A percentile compares a stretch with the other conserved stretches of the same genome.
phyloP scores from a whole-genome alignment of 2,329 filamentous ascomycete genomes.

The Neofusicoccum umdonicola region DNA sequence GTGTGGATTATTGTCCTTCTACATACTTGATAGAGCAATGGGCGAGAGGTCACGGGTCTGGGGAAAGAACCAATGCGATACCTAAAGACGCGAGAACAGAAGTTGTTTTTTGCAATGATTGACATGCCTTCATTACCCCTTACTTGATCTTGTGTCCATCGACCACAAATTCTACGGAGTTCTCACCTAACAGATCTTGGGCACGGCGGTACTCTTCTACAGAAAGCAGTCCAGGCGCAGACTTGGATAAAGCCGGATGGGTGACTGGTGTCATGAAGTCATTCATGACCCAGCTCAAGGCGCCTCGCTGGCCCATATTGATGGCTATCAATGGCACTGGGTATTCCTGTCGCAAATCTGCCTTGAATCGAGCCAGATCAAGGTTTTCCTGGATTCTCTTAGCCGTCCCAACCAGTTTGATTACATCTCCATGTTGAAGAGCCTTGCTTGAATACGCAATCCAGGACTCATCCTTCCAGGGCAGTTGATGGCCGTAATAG shows the following conservation, averaged over 20 bases:
- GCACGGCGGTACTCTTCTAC: conserved; percentile 80
- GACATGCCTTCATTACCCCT: no score
- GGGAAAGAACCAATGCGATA: no score
- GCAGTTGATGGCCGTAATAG: conserved; percentile 84
- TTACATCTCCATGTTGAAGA: conserved; percentile 83
- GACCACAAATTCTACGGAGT: no score
- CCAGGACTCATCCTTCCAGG: conserved; percentile 91
- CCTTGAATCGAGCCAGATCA: conserved; percentile 76
- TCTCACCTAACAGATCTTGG: no score
- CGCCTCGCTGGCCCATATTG: conserved; percentile 88
- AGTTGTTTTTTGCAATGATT: no score
- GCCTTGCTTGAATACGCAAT: conserved; percentile 85
- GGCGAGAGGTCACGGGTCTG: no score
- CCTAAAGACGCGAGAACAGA: no score
- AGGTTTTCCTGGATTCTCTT: conserved; percentile 80
- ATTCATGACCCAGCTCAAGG: conserved; percentile 87
- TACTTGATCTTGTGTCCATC: no score
- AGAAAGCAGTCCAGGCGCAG: conserved; percentile 89
- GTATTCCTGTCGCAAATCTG: conserved; percentile 63
- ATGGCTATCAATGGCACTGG: conserved; percentile 86
- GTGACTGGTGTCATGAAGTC: conserved; percentile 92
- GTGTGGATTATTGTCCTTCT: no score
- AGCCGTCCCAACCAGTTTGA: conserved; percentile 89
- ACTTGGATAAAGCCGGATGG: conserved; percentile 83
- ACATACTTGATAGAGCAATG: no score